Evolutionary conservation across 768 basidiomycete genomes (phyloP), one percentile per base, ranked within the genome.

Genomic region (Pisolithus sp.): DNA sequence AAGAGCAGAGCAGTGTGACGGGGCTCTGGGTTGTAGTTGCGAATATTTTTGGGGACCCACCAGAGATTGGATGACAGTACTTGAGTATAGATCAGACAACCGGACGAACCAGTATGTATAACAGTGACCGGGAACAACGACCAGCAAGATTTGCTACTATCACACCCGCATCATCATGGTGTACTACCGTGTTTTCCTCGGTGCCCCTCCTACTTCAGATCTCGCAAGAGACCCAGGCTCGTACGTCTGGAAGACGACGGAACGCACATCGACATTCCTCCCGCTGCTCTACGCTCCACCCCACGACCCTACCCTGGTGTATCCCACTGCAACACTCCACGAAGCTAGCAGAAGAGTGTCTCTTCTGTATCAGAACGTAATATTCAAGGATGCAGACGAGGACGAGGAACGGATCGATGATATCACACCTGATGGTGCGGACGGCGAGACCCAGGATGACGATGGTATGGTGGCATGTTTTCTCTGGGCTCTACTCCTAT

Each of bases 321-420:
- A 81, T n/a, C 79, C 77, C 5, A 70, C 74, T n/a, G 76, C 76
- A 18, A 83, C 81, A 0, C 62, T 87, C 40, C 82, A 85, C 56
- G 83, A 77, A 4, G 86, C 84, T 7, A 85, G 78, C 61, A 73
- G 73, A n/a, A 73, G 83, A 37, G 82, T 91, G 40, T 89, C 88
- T 0, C 51, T 78, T 47, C 66, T 88, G 21, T 90, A 90, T 59
- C 72, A 82, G 59, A 86, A 86, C 50, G 73, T 82, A 26, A 85
- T 87, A n/a, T 89, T 89, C 55, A 69, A 76, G 42, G 76, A 80
- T 15, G 53, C 61, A 15, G 65, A 68, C 3, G 73, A 71, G 6
- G 73, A 74, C 5, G 68, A 62, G 15, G 65, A 67, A 39, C 31
- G 40, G 18, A 20, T 49, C n/a, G n/a, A n/a, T n/a, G n/a, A n/a